Evolutionary conservation across 331 rosid genomes (phyloP), one percentile per base, ranked within the genome.

Genomic region (Acacia concinna): DNA sequence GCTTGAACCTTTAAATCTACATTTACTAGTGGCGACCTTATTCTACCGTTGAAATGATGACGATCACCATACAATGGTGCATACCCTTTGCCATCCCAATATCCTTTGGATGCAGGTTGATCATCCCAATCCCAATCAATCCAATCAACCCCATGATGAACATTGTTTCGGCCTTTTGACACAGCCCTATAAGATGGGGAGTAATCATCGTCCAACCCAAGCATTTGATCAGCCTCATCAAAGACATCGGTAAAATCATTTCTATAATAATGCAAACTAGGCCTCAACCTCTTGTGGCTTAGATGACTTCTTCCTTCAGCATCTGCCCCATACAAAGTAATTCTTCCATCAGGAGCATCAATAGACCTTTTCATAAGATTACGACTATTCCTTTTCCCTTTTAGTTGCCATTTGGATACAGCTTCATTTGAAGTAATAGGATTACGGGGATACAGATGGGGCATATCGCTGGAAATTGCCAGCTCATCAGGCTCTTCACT

Each of bases 1-100:
- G 97, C 92, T 81, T 96, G 93, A 84, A 96, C 99, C 81, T 90
- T 93, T 86, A 96, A 71, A 83, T 93, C 97, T 64, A 91, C 97
- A 78, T 96, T 92, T 72, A 93, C 82, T 79, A 93, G 74, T 76
- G 85, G 82, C 12, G 96, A 84, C 82, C 93, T 85, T 28, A 83
- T 78, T 85, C 86, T 80, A 80, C 91, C 91, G 77, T 86, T 87
- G 79, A 77, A 83, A 74, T 74, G 87, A 85, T 82, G 82, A 9
- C 28, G 80, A 43, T 77, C 88, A 43, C 84, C 86, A 67, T 85
- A 84, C 38, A 60, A 47, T 10, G 90, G 86, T 76, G 79, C 76
- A 86, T 75, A 86, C 64, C 85, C 84, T 90, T 90, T 93, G 31
- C 41, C 35, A 67, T 89, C 94, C 94, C 92, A 85, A 84, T 87